These are phyloP conservation scores for Backusella liffmaniae DNA, from an alignment of 192 early-diverging fungal species.

Conservation along the genomic window DNA sequence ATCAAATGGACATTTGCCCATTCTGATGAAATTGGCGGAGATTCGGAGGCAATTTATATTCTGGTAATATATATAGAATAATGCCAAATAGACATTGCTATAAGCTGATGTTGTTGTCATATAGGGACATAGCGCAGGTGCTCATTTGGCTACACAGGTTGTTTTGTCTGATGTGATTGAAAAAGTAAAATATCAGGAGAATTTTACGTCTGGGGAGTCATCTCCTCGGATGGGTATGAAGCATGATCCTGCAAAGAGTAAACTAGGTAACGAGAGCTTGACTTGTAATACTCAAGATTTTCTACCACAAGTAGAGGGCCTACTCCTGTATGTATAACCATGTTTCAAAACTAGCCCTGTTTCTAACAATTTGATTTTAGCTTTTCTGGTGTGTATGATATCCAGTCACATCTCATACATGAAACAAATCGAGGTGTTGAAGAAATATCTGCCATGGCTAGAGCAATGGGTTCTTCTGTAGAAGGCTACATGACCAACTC, in stretches of 20 bases:
- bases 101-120: not conserved
- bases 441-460: slow-evolving; percentile 53
- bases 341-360: not conserved
- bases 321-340: slow-evolving; percentile 35
- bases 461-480: slow-evolving; percentile 48
- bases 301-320: slow-evolving; percentile 38
- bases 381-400: slow-evolving; percentile 51
- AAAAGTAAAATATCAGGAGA: slow-evolving; percentile 18
- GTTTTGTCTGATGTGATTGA: slow-evolving; percentile 35
- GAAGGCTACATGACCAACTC: slow-evolving; percentile 26
- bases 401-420: slow-evolving; percentile 45
- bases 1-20: slow-evolving; percentile 48
- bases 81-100: not conserved
- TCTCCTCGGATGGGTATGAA: not conserved
- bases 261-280: not conserved
- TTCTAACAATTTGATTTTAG: slow-evolving; percentile 4
- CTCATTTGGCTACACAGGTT: slow-evolving; percentile 39
- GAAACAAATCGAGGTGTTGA: slow-evolving; percentile 54
- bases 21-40: slow-evolving; percentile 30
- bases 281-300: not conserved
- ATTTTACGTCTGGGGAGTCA: not conserved
- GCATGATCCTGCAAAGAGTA: slow-evolving; percentile 10
- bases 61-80: slow-evolving; percentile 31
- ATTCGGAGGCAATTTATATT: slow-evolving; percentile 35
- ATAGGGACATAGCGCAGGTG: slow-evolving; percentile 46